Conservation (phyloP, 1,284 basidiomycete species). For the Boletus hoseneyae region DNA sequence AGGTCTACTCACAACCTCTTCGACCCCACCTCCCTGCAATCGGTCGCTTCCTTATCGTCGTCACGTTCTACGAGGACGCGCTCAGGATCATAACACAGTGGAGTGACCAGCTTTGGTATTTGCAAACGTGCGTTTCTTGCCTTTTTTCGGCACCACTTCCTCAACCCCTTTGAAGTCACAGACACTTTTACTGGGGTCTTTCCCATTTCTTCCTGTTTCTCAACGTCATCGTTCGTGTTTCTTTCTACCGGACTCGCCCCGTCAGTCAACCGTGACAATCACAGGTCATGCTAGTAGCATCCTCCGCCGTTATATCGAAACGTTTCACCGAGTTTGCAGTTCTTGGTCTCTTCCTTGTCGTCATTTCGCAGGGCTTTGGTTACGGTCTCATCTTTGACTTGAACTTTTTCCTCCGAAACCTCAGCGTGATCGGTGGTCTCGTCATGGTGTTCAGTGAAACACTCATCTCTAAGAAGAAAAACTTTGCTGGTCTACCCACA, state of each 20-base stretch:
- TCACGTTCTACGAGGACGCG: constrained; percentile 97
- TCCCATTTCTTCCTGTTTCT: constrained; percentile 90
- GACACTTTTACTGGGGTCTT: constrained; percentile 92
- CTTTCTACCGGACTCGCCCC: neutral
- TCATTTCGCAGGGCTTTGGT: constrained; percentile 92
- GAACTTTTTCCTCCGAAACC: constrained; percentile 98
- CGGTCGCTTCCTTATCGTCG: constrained; percentile 96
- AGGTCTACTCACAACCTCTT: constrained; percentile 91
- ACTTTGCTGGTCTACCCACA: constrained; percentile 90
- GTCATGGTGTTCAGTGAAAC: constrained; percentile 99
- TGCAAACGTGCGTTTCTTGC: constrained; percentile 63
- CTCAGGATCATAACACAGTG: constrained; percentile 93
- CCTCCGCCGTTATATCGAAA: constrained; percentile 86
- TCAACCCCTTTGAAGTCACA: constrained; percentile 51
- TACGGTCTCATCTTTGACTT: constrained; percentile 97
- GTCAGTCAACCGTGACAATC: neutral
- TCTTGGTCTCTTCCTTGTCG: constrained; percentile 85
- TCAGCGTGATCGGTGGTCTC: constrained; percentile 88
- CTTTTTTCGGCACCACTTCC: neutral
- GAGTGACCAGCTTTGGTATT: constrained; percentile 95
- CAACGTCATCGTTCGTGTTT: constrained; percentile 83
- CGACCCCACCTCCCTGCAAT: constrained; percentile 93
- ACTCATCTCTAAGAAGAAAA: constrained; percentile 80
- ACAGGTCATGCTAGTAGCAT: constrained; percentile 88
- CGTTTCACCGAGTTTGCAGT: constrained; percentile 88